These are phyloP conservation scores for Exophiala phaeomuriformis DNA, from an alignment of 2,329 filamentous ascomycete species.

Conservation along the genomic window DNA sequence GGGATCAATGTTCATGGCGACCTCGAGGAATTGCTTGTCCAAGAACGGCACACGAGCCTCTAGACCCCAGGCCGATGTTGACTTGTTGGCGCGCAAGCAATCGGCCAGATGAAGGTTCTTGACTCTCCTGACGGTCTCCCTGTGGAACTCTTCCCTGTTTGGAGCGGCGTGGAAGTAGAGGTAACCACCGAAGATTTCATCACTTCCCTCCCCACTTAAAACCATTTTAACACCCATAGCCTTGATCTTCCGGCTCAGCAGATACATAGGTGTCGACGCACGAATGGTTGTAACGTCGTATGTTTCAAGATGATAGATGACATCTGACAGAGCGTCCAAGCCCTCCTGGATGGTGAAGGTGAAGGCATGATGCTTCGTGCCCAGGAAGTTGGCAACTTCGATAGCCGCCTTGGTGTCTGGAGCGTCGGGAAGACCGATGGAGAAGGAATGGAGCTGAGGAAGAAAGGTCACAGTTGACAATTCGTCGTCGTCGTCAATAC, in stretches of 20 bases:
- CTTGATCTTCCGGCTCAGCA: conserved; percentile 97
- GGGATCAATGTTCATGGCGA: conserved; percentile 88
- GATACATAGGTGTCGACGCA: conserved; percentile 96
- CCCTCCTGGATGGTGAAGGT: conserved; percentile 98
- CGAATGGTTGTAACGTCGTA: conserved; percentile 98
- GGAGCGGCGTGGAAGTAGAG: conserved; percentile 97
- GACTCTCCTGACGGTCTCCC: conserved; percentile 85
- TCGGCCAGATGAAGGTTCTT: conserved; percentile 97
- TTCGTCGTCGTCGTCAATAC: conserved; percentile 88
- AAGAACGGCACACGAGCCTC: conserved; percentile 97
- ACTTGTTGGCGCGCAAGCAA: conserved; percentile 97
- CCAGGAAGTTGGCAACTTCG: conserved; percentile 91
- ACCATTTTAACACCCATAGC: conserved; percentile 99
- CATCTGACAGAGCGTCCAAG: conserved; percentile 90
- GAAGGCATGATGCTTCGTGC: conserved; percentile 96
- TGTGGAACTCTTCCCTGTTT: conserved; percentile 85
- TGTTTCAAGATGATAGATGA: conserved; percentile 95
- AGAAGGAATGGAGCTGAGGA: conserved; percentile 96
- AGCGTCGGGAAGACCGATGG: conserved; percentile 86
- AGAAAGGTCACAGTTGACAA: conserved; percentile 84
- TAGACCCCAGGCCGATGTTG: conserved; percentile 93
- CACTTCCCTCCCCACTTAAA: conserved; percentile 87
- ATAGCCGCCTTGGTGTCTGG: conserved; percentile 87
- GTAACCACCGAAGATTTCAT: conserved; percentile 98
- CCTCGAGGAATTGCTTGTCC: conserved; percentile 93